phyloP scores from a whole-genome alignment of 257 asterid species.

The Penstemon barbatus region DNA sequence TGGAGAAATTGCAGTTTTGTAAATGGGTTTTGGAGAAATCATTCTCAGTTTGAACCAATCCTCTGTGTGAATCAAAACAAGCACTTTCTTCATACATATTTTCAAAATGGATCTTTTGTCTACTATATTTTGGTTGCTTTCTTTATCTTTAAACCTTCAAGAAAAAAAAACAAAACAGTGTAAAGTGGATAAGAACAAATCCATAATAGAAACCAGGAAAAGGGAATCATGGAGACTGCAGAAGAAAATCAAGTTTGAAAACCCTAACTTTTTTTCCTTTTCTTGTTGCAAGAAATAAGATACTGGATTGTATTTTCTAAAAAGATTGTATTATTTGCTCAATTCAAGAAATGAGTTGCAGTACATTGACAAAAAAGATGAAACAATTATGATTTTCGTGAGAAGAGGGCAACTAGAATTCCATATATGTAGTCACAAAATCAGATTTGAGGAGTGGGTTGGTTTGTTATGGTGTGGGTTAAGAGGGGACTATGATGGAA shows the following conservation, averaged over 20 bases:
- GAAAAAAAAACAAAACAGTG: constrained; percentile 19
- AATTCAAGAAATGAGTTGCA: constrained; percentile 20
- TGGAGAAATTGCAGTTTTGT: constrained; percentile 41
- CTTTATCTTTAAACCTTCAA: constrained; percentile 31
- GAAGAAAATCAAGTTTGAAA: constrained; percentile 8
- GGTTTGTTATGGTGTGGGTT: constrained; percentile 57
- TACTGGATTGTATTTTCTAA: constrained; percentile 7
- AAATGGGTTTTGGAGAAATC: constrained; percentile 47
- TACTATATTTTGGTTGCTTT: constrained; percentile 24
- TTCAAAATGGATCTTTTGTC: constrained; percentile 12
- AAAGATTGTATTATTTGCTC: constrained; percentile 14
- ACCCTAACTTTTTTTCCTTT: constrained; percentile 27
- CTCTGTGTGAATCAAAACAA: constrained; percentile 53
- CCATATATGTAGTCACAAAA: not conserved
- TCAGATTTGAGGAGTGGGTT: constrained; percentile 10
- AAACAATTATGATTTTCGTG: not conserved
- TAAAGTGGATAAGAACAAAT: constrained; percentile 23
- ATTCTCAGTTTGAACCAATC: constrained; percentile 39
- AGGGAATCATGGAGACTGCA: not conserved
- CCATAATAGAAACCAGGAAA: constrained; percentile 1
- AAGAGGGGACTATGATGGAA: constrained; percentile 33
- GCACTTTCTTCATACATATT: constrained; percentile 55
- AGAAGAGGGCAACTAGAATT: not conserved
- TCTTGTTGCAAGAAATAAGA: constrained; percentile 9
- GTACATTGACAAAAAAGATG: not conserved